A percentile compares a stretch with the other conserved stretches of the same genome.
Conservation (phyloP, 108 stramenopile genomes). For the Schizochytrium sp. region DNA sequence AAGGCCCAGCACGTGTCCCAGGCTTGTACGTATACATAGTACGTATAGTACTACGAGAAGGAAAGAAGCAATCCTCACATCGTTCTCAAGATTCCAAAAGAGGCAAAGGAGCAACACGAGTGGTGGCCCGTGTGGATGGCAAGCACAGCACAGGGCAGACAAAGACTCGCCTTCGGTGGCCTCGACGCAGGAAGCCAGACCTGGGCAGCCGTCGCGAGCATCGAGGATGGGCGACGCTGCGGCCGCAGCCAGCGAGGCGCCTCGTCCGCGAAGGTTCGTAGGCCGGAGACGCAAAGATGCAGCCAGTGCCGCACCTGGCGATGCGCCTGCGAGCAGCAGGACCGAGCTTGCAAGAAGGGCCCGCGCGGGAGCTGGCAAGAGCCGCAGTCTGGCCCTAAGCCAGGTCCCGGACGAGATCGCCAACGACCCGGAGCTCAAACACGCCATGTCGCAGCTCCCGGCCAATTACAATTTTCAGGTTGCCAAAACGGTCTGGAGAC, state of each 20-base stretch:
- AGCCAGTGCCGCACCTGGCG: neutral
- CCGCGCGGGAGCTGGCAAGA: neutral
- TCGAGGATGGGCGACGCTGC: neutral
- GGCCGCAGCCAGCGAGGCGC: neutral
- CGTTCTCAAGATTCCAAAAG: too few species aligned
- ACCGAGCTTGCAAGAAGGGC: neutral
- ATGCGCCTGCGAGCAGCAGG: neutral
- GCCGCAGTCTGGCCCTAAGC: neutral
- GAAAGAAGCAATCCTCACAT: too few species aligned
- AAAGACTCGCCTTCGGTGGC: too few species aligned
- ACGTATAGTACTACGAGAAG: too few species aligned
- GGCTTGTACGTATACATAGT: too few species aligned
- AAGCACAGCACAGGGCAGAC: too few species aligned
- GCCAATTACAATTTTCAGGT: conserved; percentile 59
- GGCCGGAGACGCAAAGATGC: neutral
- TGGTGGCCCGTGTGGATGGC: too few species aligned
- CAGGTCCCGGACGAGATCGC: conserved; percentile 15
- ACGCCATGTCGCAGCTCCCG: conserved; percentile 34
- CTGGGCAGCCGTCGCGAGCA: too few species aligned
- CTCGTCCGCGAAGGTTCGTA: neutral
- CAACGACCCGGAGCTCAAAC: conserved; percentile 16
- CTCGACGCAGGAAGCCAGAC: too few species aligned
- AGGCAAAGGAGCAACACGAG: too few species aligned
- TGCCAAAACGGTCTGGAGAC: conserved; percentile 74
- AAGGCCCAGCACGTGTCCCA: too few species aligned